phyloP scores from a whole-genome alignment of 495 filamentous ascomycete genomes.

The Penicillium macrosclerotiorum region DNA sequence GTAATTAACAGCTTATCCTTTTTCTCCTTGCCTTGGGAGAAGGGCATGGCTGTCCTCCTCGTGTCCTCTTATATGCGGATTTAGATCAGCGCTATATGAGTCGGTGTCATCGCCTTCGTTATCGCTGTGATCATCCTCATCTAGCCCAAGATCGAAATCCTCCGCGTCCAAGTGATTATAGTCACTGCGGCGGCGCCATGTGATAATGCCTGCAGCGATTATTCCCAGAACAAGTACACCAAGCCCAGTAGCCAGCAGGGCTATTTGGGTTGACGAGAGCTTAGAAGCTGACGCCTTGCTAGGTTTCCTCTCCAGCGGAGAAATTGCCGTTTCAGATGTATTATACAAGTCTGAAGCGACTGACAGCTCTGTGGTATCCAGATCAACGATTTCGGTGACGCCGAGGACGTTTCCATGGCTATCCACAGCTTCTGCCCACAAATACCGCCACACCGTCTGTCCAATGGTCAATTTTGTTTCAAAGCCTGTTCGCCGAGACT shows the following conservation, averaged over 20 bases:
- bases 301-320: no score
- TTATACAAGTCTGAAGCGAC: conserved; percentile 3
- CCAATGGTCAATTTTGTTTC: conserved; percentile 19
- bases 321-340: background rate
- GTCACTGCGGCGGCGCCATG: conserved; percentile 5
- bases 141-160: conserved; percentile 14
- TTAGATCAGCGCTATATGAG: no score
- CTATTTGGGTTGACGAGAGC: background rate
- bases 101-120: no score
- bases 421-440: conserved; percentile 22
- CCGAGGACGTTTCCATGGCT: conserved; percentile 3
- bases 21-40: no score
- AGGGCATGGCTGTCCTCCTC: no score
- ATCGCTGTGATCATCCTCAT: conserved; percentile 3
- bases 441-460: conserved; percentile 11
- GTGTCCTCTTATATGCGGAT: no score
- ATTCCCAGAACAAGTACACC: background rate
- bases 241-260: conserved; percentile 1
- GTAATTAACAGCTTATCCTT: no score
- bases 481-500: conserved; percentile 13
- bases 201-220: background rate
- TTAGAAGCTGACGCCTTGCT: background rate
- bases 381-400: conserved; percentile 15
- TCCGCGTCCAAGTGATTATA: conserved; percentile 10
- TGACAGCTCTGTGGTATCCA: conserved; percentile 3